Evolutionary conservation across 2,329 filamentous ascomycete genomes (phyloP), one percentile per base, ranked within the genome.

Genomic region (Zalaria sp.): DNA sequence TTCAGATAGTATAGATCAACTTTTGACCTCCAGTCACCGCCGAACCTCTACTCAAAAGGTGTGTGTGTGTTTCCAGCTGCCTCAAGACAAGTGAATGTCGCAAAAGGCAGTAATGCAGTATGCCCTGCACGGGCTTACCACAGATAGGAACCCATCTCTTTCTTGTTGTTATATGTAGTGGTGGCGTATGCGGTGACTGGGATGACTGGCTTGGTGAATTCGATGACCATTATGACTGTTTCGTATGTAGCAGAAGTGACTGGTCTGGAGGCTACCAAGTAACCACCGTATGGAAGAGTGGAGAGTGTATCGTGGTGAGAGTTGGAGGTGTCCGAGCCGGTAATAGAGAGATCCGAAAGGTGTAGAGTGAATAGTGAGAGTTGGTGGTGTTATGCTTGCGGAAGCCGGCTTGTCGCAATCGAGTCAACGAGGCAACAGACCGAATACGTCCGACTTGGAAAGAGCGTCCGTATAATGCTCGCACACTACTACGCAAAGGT

Each of bases 91-190:
- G 29, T n/a, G 36, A 44, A 41, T 36, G 43, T 44, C 29, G 38
- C 25, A 27, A 18, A 38, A 38, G 38, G 38, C 27, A 34, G 29
- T 31, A 43, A 35, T 41, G 43, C 43, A 39, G 36, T 35, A 38
- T 35, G 43, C 43, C 43, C 39, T 38, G 29, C 26, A 18, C 18
- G 39, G 43, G 39, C 43, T 44, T 44, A 44, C 43, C 43, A 44
- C 43, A 32, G 35, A 36, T 38, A 37, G 25, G 36, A 41, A 34
- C 39, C 43, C 43, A 44, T 44, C 35, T 44, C 32, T 40, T 41
- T 35, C 35, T 5, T 31, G 25, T 41, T 38, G 38, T 27, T 29
- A 26, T 34, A 25, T 11, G 18, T 38, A 35, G 41, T 27, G 10
- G 28, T 44, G 34, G 38, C 37, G 36, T 41, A 38, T 34, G 43